Evolutionary conservation across 78 protist genomes (phyloP).

Genomic region (Anaeramoeba flamelloides): DNA sequence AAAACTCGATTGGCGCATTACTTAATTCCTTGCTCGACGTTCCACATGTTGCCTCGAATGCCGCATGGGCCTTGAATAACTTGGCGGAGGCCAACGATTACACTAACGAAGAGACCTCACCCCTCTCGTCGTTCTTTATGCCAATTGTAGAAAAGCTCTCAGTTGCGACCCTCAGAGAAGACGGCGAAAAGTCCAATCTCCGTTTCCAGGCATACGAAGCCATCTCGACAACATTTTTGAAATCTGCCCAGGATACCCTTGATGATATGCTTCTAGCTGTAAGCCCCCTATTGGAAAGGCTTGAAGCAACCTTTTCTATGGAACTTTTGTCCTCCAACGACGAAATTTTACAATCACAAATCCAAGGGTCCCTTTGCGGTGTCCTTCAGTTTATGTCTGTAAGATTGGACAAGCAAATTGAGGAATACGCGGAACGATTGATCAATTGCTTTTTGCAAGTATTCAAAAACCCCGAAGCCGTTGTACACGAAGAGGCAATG

Average conservation of each 20-base stretch:
- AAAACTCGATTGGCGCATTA: conserved; percentile 27
- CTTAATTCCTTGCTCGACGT: background rate
- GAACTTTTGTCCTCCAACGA: conserved; percentile 7
- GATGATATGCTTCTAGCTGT: background rate
- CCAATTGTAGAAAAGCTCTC: background rate
- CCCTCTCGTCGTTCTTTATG: conserved; percentile 27
- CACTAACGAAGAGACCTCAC: background rate
- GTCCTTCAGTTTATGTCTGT: conserved; percentile 9
- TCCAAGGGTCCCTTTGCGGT: conserved; percentile 26
- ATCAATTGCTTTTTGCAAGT: conserved; percentile 40
- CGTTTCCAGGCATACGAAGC: conserved; percentile 51
- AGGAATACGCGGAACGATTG: conserved; percentile 14
- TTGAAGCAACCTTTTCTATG: conserved; percentile 17
- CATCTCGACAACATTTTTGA: conserved; percentile 28
- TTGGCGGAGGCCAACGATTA: conserved; percentile 21
- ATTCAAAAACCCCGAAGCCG: conserved; percentile 14
- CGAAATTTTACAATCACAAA: conserved; percentile 10
- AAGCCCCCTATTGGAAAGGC: background rate
- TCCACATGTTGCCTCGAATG: conserved; percentile 27
- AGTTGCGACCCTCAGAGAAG: conserved; percentile 23
- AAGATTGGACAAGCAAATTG: background rate
- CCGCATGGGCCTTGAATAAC: conserved; percentile 51
- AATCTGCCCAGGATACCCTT: conserved; percentile 18
- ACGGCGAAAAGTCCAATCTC: conserved; percentile 35
- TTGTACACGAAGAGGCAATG: conserved; percentile 59